These are phyloP conservation scores for Zygosaccharomyces pseudorouxii DNA, from an alignment of 805 yeast genomes.

Conservation along the genomic window DNA sequence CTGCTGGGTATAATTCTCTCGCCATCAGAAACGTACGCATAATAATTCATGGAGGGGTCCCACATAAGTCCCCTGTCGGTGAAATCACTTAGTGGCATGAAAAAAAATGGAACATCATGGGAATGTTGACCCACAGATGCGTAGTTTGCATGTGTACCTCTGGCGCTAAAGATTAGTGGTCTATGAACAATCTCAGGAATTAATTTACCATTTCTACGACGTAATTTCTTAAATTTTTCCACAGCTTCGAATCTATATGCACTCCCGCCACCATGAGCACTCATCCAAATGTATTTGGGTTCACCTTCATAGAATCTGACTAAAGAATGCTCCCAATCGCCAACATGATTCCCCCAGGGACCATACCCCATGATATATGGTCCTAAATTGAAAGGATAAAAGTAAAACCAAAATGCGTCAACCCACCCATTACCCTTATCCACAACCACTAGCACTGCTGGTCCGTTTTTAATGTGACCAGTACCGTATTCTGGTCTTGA, in stretches of 20 bases:
- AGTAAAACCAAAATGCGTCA: slow-evolving; percentile 94
- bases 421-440: slow-evolving; percentile 95
- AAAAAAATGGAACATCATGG: slow-evolving; percentile 78
- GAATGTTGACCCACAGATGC: slow-evolving; percentile 95
- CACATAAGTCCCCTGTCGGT: slow-evolving; percentile 94
- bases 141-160: slow-evolving; percentile 97
- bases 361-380: slow-evolving; percentile 98
- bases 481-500: slow-evolving; percentile 63
- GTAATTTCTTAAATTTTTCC: slow-evolving; percentile 49
- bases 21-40: slow-evolving; percentile 80
- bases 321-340: slow-evolving; percentile 96
- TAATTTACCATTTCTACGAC: slow-evolving; percentile 84
- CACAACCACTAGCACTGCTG: slow-evolving; percentile 74
- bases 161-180: slow-evolving; percentile 82
- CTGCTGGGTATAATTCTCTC: slow-evolving; percentile 38
- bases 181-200: slow-evolving; percentile 54
- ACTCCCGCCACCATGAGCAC: slow-evolving; percentile 97
- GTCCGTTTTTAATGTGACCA: slow-evolving; percentile 71
- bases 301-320: slow-evolving; percentile 77
- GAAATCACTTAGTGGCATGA: slow-evolving; percentile 83
- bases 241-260: slow-evolving; percentile 76
- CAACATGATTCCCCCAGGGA: slow-evolving; percentile 95
- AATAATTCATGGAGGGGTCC: slow-evolving; percentile 82
- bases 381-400: slow-evolving; percentile 89
- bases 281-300: slow-evolving; percentile 90